Evolutionary conservation across 1,139 yeast genomes (phyloP).

Genomic region (Suhomyces guaymorum): DNA sequence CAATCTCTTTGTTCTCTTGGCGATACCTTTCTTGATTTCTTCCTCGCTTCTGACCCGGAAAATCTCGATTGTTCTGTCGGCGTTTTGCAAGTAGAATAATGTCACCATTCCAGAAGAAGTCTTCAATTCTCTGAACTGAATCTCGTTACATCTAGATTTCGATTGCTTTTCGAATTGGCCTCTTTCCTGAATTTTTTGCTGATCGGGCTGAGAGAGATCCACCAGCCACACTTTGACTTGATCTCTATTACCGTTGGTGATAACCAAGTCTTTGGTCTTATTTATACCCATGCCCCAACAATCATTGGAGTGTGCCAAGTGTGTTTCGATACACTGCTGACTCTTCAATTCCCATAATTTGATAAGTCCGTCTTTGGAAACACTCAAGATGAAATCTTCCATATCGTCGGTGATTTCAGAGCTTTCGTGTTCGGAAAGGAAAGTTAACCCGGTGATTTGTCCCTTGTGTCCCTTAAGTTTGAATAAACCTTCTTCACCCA

Average conservation of each 20-base stretch:
- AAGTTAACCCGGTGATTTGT: constrained; percentile 71
- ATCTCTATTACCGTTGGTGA: constrained; percentile 79
- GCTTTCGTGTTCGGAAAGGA: constrained; percentile 41
- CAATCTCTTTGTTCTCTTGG: constrained; percentile 78
- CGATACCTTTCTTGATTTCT: constrained; percentile 76
- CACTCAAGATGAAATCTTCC: constrained; percentile 73
- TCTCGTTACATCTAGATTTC: constrained; percentile 67
- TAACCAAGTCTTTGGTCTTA: constrained; percentile 38
- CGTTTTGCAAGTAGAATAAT: constrained; percentile 69
- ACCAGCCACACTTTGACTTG: constrained; percentile 83
- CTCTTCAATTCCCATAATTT: constrained; percentile 91
- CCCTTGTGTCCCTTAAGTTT: constrained; percentile 89
- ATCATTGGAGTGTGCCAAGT: constrained; percentile 89
- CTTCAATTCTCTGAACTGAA: constrained; percentile 51
- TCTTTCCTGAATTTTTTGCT: constrained; percentile 53
- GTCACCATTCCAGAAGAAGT: constrained; percentile 30
- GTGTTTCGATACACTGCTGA: constrained; percentile 92
- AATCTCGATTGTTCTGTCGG: constrained; percentile 79
- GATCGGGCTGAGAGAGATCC: constrained; percentile 54
- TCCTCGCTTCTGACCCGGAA: constrained; percentile 76
- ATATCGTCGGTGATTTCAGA: constrained; percentile 44
- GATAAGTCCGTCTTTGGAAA: constrained; percentile 85
- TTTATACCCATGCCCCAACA: constrained; percentile 79
- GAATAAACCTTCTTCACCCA: constrained; percentile 85
- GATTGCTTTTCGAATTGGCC: constrained; percentile 80